phyloP scores from a whole-genome alignment of 2,329 filamentous ascomycete species.

The Paramyrothecium roridum region DNA sequence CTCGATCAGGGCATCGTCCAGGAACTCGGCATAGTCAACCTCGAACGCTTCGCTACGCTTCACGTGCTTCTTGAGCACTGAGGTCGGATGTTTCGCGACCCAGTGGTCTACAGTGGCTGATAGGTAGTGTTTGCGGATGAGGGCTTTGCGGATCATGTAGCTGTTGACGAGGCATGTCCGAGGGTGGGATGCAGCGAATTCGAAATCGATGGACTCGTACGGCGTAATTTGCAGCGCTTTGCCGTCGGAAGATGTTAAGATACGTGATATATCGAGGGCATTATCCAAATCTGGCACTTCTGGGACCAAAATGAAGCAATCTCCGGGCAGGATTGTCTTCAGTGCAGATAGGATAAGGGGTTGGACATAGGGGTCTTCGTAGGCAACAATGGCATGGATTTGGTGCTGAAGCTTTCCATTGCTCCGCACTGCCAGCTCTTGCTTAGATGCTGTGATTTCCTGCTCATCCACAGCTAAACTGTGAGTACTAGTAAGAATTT shows the following conservation, averaged over 20 bases:
- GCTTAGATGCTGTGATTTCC: conserved; percentile 5
- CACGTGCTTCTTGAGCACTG: conserved; percentile 65
- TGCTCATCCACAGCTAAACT: conserved; percentile 15
- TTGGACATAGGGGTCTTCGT: conserved; percentile 87
- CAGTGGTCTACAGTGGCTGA: conserved; percentile 80
- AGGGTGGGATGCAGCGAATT: conserved; percentile 62
- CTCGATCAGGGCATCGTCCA: conserved; percentile 90
- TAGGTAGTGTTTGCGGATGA: conserved; percentile 95
- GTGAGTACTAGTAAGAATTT: conserved; percentile 30
- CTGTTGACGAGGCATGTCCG: conserved; percentile 72
- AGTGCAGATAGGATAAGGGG: conserved; percentile 78
- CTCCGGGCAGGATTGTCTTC: conserved; percentile 53
- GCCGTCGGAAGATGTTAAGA: conserved; percentile 32
- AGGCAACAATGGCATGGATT: conserved; percentile 70
- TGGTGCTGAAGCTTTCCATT: conserved; percentile 10
- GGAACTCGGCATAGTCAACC: conserved; percentile 92
- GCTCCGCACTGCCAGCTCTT: conserved; percentile 14
- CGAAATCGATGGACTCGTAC: conserved; percentile 88
- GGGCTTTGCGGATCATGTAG: conserved; percentile 92
- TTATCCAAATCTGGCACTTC: conserved; percentile 28
- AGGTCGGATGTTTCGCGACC: conserved; percentile 77
- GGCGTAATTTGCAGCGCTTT: conserved; percentile 73
- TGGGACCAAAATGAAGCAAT: conserved; percentile 53
- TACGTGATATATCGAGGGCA: conserved; percentile 29
- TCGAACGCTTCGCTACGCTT: conserved; percentile 84